Evolutionary conservation across 305 asterid genomes (phyloP).

Genomic region (Coffea humblotiana): DNA sequence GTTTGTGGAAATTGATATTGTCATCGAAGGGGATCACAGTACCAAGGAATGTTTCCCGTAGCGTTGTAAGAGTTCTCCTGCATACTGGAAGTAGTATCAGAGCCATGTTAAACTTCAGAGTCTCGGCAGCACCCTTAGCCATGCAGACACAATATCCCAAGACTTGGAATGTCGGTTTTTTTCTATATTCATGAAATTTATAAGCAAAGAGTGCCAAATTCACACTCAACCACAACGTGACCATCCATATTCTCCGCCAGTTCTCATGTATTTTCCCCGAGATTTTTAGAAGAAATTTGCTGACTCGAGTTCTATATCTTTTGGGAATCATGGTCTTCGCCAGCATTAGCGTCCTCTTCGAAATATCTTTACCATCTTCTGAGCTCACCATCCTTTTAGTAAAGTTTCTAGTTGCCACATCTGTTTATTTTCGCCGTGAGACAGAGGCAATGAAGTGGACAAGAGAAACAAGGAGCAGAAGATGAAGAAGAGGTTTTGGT

Average conservation of each 20-base stretch:
- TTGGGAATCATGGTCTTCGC: slow-evolving; percentile 87
- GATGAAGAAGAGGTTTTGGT: not conserved
- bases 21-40: slow-evolving; percentile 72
- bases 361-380: slow-evolving; percentile 28
- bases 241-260: slow-evolving; percentile 68
- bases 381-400: slow-evolving; percentile 60
- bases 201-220: slow-evolving; percentile 57
- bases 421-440: slow-evolving; percentile 31
- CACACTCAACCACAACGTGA: slow-evolving; percentile 51
- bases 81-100: slow-evolving; percentile 82
- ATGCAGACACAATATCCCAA: slow-evolving; percentile 80
- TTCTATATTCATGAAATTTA: slow-evolving; percentile 49
- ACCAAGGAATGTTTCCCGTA: slow-evolving; percentile 73
- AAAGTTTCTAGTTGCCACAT: slow-evolving; percentile 90
- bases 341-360: slow-evolving; percentile 43
- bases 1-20: slow-evolving; percentile 84
- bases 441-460: not conserved
- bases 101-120: slow-evolving; percentile 88
- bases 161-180: slow-evolving; percentile 51
- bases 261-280: slow-evolving; percentile 55
- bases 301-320: slow-evolving; percentile 65
- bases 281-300: slow-evolving; percentile 53
- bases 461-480: not conserved
- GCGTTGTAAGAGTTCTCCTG: slow-evolving; percentile 66
- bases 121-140: slow-evolving; percentile 90